Evolutionary conservation across 495 filamentous ascomycete genomes (phyloP), one percentile per base, ranked within the genome.

Genomic region (Daldinia decipiens): DNA sequence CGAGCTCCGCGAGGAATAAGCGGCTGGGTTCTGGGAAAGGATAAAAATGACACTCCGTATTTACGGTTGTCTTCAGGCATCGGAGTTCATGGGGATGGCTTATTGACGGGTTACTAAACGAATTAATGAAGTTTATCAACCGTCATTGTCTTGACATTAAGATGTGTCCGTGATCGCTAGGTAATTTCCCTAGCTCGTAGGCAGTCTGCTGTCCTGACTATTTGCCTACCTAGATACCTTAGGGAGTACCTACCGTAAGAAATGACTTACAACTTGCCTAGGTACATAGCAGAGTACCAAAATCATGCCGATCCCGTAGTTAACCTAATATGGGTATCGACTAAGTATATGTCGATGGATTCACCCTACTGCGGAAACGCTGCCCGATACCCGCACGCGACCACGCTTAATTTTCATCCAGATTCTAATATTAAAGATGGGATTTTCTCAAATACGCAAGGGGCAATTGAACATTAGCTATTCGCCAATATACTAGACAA

Each of bases 1-100:
- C 73, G 88, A 88, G 79, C 83, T 92, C 74, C 89, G 85, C 73
- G 71, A 73, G 31, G 80, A 81, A 65, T 82, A 83, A 75, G 74
- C 24, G 59, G 56, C 59, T 68, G 58, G 58, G 62, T 51, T 59
- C 67, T 60, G 36, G 66, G 74, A 71, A 75, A 58, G 57, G 13
- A 68, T 56, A 69, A 78, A 74, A 59, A 65, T 58, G 56, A 72
- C 64, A 68, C 70, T 70, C 73, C 68, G 59, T 57, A 60, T 74
- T 74, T 63, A 68, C 71, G 75, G 75, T 74, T 72, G 73, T 70
- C 68, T 76, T 75, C 59, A 67, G 75, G 73, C 68, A 76, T 68
- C 68, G 75, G 75, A 77, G 73, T 77, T 77, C 40, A 76, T 70
- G 62, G 75, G 75, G 38, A 74, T 77, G 73, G 75, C 69, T 72